Evolutionary conservation across 2,329 filamentous ascomycete species (phyloP).

Genomic region (Parastagonospora nodorum): DNA sequence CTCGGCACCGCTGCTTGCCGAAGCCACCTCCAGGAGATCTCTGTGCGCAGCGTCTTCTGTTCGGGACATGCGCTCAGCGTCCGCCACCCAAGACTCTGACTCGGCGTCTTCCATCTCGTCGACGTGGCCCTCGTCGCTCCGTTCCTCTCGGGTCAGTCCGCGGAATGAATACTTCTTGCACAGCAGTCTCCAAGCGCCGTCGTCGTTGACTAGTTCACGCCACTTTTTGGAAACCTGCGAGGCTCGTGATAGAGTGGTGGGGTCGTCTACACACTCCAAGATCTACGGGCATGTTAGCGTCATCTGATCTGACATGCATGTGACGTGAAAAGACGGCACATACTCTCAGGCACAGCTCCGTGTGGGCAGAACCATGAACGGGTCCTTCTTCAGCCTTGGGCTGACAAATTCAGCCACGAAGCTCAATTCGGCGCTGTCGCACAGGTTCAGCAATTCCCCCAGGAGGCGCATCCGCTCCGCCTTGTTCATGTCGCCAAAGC

Average conservation of each 20-base stretch:
- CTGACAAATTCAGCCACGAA: slow-evolving; percentile 97
- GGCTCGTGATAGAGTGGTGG: slow-evolving; percentile 87
- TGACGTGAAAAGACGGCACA: slow-evolving; percentile 40
- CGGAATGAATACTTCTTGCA: slow-evolving; percentile 95
- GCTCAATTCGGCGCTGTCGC: slow-evolving; percentile 91
- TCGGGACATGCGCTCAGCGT: slow-evolving; percentile 33
- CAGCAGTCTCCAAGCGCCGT: slow-evolving; percentile 97
- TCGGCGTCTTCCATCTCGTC: slow-evolving; percentile 37
- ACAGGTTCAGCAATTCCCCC: slow-evolving; percentile 88
- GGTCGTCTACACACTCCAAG: slow-evolving; percentile 95
- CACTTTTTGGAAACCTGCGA: slow-evolving; percentile 96
- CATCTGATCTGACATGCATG: slow-evolving; percentile 9
- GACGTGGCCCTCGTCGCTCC: slow-evolving; percentile 30
- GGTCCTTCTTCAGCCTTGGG: slow-evolving; percentile 92
- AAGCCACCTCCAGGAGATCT: slow-evolving; percentile 33
- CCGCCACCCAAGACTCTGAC: slow-evolving; percentile 28
- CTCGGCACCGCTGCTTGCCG: slow-evolving; percentile 54
- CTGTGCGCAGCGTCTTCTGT: slow-evolving; percentile 30
- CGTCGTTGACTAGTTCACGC: slow-evolving; percentile 91
- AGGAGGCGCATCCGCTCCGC: slow-evolving; percentile 80
- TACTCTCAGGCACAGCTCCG: slow-evolving; percentile 89
- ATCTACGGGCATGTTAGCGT: slow-evolving; percentile 62
- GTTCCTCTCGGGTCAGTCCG: slow-evolving; percentile 55
- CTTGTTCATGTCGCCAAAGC: slow-evolving; percentile 78
- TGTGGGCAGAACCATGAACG: slow-evolving; percentile 87